Conservation (phyloP, 164 flowering plant genomes). For the Protea cynaroides region DNA sequence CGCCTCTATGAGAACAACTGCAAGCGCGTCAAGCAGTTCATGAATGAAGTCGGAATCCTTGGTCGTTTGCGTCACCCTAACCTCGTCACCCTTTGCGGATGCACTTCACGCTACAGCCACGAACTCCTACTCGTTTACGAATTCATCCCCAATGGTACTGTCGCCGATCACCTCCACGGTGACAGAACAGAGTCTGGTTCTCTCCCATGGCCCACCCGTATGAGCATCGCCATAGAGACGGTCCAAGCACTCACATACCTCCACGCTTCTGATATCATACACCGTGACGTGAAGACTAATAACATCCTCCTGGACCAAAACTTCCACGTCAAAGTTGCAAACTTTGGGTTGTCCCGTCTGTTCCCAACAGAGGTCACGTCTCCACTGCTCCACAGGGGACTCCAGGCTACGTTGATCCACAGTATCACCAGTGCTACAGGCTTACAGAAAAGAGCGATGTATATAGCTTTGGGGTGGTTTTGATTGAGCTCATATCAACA, state of each 20-base stretch:
- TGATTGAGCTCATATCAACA: slow-evolving; percentile 54
- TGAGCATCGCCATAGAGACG: slow-evolving; percentile 2
- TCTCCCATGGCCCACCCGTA: not conserved
- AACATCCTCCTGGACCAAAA: not conserved
- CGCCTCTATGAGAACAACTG: not conserved
- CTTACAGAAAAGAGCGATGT: slow-evolving; percentile 62
- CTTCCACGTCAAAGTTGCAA: slow-evolving; percentile 2
- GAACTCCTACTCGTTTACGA: not conserved
- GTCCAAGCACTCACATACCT: not conserved
- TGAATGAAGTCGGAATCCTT: not conserved
- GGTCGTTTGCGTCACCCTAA: not conserved
- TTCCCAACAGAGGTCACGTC: not conserved
- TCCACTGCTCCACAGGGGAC: not conserved
- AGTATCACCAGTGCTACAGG: slow-evolving; percentile 50
- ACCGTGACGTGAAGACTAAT: slow-evolving; percentile 1
- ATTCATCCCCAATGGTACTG: not conserved
- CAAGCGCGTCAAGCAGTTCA: slow-evolving; percentile 5
- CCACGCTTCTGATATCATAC: not conserved
- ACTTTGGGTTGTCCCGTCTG: slow-evolving; percentile 1
- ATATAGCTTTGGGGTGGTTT: slow-evolving; percentile 61
- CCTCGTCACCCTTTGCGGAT: not conserved
- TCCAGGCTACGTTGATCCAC: slow-evolving; percentile 37
- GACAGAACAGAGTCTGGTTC: not conserved
- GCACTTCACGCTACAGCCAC: not conserved
- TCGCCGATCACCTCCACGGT: not conserved